Evolutionary conservation across 345 rosid species (phyloP).

Genomic region (Pseudoturritis turrita): DNA sequence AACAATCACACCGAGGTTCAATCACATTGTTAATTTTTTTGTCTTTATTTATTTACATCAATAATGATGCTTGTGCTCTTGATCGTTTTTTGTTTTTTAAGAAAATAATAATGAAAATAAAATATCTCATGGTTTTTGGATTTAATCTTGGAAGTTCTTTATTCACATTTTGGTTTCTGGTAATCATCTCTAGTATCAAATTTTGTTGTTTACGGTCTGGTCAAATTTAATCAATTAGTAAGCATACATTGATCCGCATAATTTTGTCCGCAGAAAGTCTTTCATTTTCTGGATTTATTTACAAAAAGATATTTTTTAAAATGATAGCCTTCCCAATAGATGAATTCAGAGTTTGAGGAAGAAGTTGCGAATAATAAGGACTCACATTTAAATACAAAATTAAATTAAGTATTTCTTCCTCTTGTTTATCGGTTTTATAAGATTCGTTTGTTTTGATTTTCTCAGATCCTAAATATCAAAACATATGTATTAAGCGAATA

Average conservation of each 20-base stretch:
- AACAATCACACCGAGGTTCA: slow-evolving; percentile 23
- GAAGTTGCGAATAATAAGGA: slow-evolving; percentile 2
- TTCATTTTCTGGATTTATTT: neutral
- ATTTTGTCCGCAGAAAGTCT: neutral
- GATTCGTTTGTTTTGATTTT: neutral
- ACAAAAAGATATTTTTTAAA: neutral
- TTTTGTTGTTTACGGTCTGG: neutral
- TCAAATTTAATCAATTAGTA: neutral
- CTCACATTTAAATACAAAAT: neutral
- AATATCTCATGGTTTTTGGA: neutral
- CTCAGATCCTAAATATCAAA: neutral
- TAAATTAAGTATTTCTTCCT: neutral
- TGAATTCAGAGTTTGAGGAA: neutral
- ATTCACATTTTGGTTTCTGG: neutral
- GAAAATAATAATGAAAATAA: neutral
- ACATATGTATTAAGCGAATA: neutral
- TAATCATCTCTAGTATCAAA: no score
- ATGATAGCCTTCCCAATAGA: neutral
- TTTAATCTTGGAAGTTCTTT: neutral
- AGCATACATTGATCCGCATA: neutral
- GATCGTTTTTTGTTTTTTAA: neutral
- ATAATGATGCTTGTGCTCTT: neutral
- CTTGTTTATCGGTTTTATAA: neutral
- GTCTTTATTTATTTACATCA: neutral
- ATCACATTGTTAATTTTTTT: slow-evolving; percentile 22